Percentiles rank a stretch among this genome's conserved stretches.
Evolutionary conservation across 441 rosid species (phyloP).

Genomic region (Brassica balearica): DNA sequence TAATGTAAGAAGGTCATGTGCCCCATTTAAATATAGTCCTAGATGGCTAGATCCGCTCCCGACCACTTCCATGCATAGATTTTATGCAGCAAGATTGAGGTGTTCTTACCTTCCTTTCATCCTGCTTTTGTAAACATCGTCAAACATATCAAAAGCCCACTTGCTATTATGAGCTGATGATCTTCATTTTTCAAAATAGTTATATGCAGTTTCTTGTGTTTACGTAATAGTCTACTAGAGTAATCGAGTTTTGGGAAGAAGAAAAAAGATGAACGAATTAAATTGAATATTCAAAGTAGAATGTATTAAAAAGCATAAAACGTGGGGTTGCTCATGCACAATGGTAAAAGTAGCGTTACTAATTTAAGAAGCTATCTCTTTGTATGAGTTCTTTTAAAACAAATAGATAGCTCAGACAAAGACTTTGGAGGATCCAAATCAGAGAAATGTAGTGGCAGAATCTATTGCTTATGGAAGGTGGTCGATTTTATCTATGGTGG

Average conservation of each 20-base stretch:
- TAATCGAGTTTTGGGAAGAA: not conserved
- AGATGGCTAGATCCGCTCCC: too few species aligned
- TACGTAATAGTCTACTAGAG: conserved; percentile 7
- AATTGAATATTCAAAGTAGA: conserved; percentile 30
- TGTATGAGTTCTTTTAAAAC: not conserved
- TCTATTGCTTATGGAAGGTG: too few species aligned
- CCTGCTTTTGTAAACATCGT: not conserved
- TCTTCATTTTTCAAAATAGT: not conserved
- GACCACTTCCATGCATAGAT: not conserved
- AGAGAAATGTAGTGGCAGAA: too few species aligned
- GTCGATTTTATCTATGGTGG: too few species aligned
- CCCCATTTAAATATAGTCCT: too few species aligned
- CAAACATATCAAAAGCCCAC: not conserved
- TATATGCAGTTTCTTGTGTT: not conserved
- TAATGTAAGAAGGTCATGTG: too few species aligned
- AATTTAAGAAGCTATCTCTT: conserved; percentile 31
- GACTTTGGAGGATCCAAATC: too few species aligned
- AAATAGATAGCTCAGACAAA: not conserved
- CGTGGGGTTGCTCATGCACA: conserved; percentile 40
- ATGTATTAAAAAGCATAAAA: conserved; percentile 15
- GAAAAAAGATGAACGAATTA: not conserved
- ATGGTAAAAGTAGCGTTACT: conserved; percentile 36
- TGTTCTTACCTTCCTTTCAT: not conserved
- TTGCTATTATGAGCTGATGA: not conserved
- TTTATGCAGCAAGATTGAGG: not conserved